These are phyloP conservation scores for Amanita molliuscula DNA, from an alignment of 768 basidiomycete genomes.

Conservation along the genomic window DNA sequence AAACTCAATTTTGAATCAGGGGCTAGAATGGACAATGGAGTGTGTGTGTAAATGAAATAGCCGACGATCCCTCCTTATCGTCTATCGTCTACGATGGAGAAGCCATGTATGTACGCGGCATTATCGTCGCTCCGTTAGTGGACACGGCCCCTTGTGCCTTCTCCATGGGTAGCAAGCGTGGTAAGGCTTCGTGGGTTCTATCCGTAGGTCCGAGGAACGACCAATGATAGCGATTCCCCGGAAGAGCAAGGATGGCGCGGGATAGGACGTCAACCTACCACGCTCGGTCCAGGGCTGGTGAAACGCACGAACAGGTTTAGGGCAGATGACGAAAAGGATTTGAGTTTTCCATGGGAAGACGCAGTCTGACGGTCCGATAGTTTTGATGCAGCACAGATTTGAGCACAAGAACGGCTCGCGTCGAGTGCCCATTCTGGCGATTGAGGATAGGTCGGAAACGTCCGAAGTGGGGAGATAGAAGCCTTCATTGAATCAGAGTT, in stretches of 20 bases:
- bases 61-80: constrained; percentile 2
- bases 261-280: neutral
- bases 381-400: neutral
- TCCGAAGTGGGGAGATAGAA: neutral
- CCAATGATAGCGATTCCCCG: neutral
- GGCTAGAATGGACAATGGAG: neutral
- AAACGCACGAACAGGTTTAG: neutral
- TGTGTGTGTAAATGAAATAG: neutral
- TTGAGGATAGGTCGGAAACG: neutral
- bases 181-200: neutral
- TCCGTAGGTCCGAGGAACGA: neutral
- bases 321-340: neutral
- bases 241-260: neutral
- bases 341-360: neutral
- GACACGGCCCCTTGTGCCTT: neutral
- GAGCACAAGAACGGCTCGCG: neutral
- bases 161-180: neutral
- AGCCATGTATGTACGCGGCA: neutral
- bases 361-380: constrained; percentile 1
- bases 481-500: neutral
- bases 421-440: neutral
- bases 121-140: neutral
- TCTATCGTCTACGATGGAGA: neutral
- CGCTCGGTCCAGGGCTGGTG: neutral
- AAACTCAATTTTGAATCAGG: neutral